These are phyloP conservation scores for Fusarium fracticaudum DNA, from an alignment of 2,329 filamentous ascomycete genomes.

Conservation along the genomic window DNA sequence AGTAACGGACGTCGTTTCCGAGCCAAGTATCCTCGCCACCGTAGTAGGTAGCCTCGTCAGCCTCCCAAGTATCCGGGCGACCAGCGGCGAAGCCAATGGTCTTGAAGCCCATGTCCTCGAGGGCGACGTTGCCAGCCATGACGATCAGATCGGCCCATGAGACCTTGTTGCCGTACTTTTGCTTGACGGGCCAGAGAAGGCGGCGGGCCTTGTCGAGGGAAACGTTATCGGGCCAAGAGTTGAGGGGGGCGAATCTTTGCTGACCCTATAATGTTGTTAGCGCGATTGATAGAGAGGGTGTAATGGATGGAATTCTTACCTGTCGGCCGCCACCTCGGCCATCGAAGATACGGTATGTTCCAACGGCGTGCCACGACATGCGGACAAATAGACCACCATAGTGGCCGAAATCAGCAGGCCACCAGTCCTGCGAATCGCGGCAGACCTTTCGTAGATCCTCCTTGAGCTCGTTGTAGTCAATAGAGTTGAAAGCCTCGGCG, in stretches of 20 bases:
- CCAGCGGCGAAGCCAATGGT: conserved; percentile 79
- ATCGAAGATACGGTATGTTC: conserved; percentile 80
- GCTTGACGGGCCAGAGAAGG: conserved; percentile 81
- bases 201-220: conserved; percentile 83
- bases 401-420: conserved; percentile 85
- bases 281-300: not conserved
- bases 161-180: conserved; percentile 85
- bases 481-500: conserved; percentile 25
- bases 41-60: conserved; percentile 82
- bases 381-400: conserved; percentile 84
- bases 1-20: conserved; percentile 80
- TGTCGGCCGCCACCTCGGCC: conserved; percentile 79
- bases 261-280: conserved; percentile 59
- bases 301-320: conserved; percentile 35
- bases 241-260: conserved; percentile 84
- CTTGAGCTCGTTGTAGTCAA: conserved; percentile 67
- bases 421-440: conserved; percentile 82
- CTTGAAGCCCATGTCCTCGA: conserved; percentile 81
- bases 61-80: conserved; percentile 77
- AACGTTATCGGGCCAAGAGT: conserved; percentile 83
- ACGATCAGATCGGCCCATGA: conserved; percentile 81
- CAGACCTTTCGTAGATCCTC: conserved; percentile 75
- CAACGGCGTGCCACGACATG: conserved; percentile 83
- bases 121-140: conserved; percentile 78
- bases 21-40: conserved; percentile 78